Evolutionary conservation across 148 eudicot species (phyloP).

Genomic region (Heliamphora exappendiculata): DNA sequence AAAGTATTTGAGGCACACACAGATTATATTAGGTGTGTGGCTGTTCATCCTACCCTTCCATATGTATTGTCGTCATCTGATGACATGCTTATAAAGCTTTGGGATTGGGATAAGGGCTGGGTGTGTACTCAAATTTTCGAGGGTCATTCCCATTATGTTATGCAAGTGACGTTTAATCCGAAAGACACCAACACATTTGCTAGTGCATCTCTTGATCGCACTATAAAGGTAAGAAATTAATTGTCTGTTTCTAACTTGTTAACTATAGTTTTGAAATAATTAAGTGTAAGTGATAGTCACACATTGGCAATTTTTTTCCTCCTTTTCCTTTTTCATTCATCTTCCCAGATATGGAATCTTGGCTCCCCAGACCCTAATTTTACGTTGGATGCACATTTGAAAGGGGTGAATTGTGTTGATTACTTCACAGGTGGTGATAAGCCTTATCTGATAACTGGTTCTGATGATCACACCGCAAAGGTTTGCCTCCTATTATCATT

Average conservation of each 20-base stretch:
- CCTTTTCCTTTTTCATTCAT: neutral
- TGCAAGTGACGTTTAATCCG: constrained; percentile 94
- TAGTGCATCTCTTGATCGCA: constrained; percentile 93
- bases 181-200: constrained; percentile 91
- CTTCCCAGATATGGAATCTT: constrained; percentile 85
- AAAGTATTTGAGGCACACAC: constrained; percentile 93
- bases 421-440: constrained; percentile 86
- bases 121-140: constrained; percentile 81
- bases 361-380: constrained; percentile 90
- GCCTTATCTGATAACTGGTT: constrained; percentile 82
- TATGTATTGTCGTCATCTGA: constrained; percentile 91
- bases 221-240: constrained; percentile 55
- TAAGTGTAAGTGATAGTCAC: neutral
- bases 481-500: constrained; percentile 23
- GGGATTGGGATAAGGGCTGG: constrained; percentile 99
- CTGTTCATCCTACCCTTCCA: constrained; percentile 92
- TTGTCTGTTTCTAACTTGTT: neutral
- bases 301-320: neutral
- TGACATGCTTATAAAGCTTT: constrained; percentile 97
- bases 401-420: constrained; percentile 92
- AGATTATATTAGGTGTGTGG: constrained; percentile 88
- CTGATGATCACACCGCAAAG: constrained; percentile 96
- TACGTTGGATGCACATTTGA: constrained; percentile 79
- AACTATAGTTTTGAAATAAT: neutral
- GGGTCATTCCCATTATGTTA: constrained; percentile 91